phyloP scores from a whole-genome alignment of 257 asterid species.

The Nyctanthes arbortristis region DNA sequence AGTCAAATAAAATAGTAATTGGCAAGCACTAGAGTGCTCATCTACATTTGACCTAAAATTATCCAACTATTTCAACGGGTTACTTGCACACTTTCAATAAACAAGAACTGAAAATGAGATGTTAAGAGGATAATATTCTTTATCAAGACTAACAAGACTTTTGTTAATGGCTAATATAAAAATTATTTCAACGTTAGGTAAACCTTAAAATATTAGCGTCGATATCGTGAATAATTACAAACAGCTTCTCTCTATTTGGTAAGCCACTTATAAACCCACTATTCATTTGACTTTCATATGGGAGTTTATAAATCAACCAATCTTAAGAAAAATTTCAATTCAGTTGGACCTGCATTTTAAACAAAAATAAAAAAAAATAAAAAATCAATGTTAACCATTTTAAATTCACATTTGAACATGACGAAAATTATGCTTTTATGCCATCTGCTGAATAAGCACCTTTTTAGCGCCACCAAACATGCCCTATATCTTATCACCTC shows the following conservation, averaged over 20 bases:
- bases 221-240: background rate
- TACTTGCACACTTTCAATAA: slow-evolving; percentile 28
- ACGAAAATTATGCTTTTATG: no score
- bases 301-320: no score
- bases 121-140: slow-evolving; percentile 31
- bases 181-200: slow-evolving; percentile 2
- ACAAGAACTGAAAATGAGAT: slow-evolving; percentile 26
- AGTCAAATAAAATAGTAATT: slow-evolving; percentile 30
- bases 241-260: background rate
- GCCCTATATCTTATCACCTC: no score
- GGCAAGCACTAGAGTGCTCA: slow-evolving; percentile 32
- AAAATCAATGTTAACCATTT: no score
- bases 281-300: no score
- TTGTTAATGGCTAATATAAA: slow-evolving; percentile 5
- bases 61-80: slow-evolving; percentile 30
- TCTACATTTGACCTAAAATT: slow-evolving; percentile 41
- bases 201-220: slow-evolving; percentile 15
- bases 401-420: no score
- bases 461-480: no score
- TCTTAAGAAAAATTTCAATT: no score
- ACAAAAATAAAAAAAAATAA: no score
- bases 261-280: slow-evolving; percentile 6
- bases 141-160: slow-evolving; percentile 19
- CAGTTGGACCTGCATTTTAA: no score
- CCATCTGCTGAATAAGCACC: no score